Percentiles rank a stretch among this genome's conserved stretches.
These are phyloP conservation scores for Taiozyma sp. DNA, from an alignment of 1,139 yeast species.

Conservation along the genomic window DNA sequence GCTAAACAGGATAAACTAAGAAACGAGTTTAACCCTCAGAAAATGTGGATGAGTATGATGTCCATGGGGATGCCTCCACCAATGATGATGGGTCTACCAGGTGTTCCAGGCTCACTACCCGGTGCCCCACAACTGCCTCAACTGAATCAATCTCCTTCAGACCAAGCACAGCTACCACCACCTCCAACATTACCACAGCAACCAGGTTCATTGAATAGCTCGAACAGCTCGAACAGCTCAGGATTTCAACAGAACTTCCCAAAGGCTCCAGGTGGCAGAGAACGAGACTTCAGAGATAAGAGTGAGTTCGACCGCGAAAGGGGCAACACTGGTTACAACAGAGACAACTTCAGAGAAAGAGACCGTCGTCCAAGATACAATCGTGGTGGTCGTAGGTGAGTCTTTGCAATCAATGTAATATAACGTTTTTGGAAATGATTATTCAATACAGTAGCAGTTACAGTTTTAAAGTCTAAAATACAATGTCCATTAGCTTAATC, in stretches of 20 bases:
- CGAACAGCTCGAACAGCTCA: background rate
- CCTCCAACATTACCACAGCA: slow-evolving; percentile 7
- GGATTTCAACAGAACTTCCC: slow-evolving; percentile 10
- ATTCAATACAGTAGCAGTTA: background rate
- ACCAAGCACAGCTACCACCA: background rate
- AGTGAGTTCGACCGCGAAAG: slow-evolving; percentile 12
- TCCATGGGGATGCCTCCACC: slow-evolving; percentile 27
- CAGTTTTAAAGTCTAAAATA: background rate
- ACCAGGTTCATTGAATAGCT: background rate
- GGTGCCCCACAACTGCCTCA: slow-evolving; percentile 16
- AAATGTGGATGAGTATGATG: slow-evolving; percentile 38
- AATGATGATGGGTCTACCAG: slow-evolving; percentile 23
- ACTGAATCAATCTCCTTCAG: slow-evolving; percentile 8
- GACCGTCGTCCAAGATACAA: slow-evolving; percentile 8
- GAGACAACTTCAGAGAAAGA: slow-evolving; percentile 12
- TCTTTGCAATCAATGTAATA: background rate
- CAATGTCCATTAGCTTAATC: background rate
- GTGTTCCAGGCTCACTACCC: slow-evolving; percentile 12
- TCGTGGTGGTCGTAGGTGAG: background rate
- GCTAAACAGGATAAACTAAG: slow-evolving; percentile 81
- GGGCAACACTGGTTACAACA: background rate
- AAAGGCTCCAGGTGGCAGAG: slow-evolving; percentile 17
- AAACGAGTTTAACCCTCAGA: slow-evolving; percentile 66
- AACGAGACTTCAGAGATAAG: slow-evolving; percentile 14
- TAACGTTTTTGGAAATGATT: background rate